Evolutionary conservation across 179 eudicot species (phyloP).

Genomic region (Gypsophila paniculata): DNA sequence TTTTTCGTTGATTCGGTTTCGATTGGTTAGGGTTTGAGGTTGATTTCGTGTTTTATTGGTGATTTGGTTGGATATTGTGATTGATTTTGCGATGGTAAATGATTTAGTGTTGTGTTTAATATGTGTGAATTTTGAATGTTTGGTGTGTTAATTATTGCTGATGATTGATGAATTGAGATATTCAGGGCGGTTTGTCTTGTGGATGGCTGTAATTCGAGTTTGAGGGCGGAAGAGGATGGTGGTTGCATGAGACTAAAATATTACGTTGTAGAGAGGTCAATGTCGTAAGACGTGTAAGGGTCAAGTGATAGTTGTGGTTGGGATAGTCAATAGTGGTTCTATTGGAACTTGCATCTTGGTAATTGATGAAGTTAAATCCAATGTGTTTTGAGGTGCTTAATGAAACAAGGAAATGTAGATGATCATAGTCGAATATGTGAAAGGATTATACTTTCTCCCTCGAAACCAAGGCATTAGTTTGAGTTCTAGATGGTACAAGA

Average conservation of each 20-base stretch:
- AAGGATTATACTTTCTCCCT: constrained; percentile 1
- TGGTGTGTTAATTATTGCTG: neutral
- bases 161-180: neutral
- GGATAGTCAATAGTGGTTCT: neutral
- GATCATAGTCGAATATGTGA: neutral
- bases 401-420: too few species aligned
- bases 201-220: neutral
- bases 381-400: neutral
- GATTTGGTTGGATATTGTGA: neutral
- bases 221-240: too few species aligned
- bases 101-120: too few species aligned
- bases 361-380: neutral
- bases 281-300: neutral
- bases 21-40: constrained; percentile 5
- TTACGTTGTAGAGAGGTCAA: neutral
- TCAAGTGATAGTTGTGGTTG: neutral
- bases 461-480: neutral
- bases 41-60: neutral
- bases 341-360: neutral
- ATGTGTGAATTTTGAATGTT: too few species aligned
- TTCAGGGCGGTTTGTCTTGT: neutral
- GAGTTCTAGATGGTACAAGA: neutral
- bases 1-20: neutral
- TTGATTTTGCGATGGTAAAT: too few species aligned
- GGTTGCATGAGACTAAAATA: neutral